Evolutionary conservation across 208 protist species (phyloP).

Genomic region (Wallacemonas collosoma): DNA sequence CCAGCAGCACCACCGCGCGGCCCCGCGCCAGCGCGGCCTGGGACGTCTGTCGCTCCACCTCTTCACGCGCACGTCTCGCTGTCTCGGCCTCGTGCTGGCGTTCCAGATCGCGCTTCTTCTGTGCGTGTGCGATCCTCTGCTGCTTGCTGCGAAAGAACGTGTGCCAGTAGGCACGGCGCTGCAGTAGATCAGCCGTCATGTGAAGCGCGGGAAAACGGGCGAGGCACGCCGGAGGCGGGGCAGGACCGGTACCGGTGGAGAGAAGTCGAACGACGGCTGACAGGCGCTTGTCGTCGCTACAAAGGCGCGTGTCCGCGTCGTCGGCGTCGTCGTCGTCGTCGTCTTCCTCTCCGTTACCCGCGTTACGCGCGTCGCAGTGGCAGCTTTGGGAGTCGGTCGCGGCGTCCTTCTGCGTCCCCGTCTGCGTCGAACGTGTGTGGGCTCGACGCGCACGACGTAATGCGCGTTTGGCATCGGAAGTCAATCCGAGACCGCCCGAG

Average conservation of each 20-base stretch:
- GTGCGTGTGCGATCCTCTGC: not conserved
- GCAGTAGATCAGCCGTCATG: not conserved
- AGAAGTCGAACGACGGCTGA: not conserved
- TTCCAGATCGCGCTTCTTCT: not conserved
- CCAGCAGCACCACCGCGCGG: no score
- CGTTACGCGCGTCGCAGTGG: no score
- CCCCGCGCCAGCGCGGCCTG: no score
- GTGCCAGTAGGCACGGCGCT: conserved; percentile 9
- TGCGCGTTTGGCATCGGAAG: not conserved
- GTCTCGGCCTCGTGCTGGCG: not conserved
- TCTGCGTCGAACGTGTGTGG: not conserved
- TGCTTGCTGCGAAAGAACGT: conserved; percentile 11
- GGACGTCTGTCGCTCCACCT: not conserved
- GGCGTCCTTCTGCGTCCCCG: no score
- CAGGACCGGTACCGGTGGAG: not conserved
- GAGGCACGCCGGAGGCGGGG: not conserved
- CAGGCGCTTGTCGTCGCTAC: not conserved
- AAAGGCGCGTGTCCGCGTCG: not conserved
- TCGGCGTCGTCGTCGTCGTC: not conserved
- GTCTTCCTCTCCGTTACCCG: not conserved
- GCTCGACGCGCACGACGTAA: conserved; percentile 8
- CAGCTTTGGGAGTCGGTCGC: no score
- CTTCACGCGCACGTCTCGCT: not conserved
- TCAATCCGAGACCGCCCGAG: not conserved
- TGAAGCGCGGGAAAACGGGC: conserved; percentile 2